Conservation (phyloP, 179 eudicot genomes). For the Vitellaria paradoxa region DNA sequence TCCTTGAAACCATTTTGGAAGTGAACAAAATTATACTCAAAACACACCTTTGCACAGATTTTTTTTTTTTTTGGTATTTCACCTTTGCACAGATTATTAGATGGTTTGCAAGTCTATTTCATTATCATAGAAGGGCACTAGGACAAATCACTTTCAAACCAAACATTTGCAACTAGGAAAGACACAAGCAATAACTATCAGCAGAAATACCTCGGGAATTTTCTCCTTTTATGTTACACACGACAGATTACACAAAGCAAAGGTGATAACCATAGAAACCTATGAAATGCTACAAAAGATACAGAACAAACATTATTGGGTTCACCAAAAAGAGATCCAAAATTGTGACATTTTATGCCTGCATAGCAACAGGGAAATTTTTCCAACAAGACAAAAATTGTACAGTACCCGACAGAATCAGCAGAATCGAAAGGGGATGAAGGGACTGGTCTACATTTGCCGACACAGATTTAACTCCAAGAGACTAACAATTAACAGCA, state of each 20-base stretch:
- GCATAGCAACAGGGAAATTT: conserved; percentile 1
- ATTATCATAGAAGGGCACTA: background rate
- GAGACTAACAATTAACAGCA: background rate
- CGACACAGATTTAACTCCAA: conserved; percentile 6
- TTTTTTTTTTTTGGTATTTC: no score
- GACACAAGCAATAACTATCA: no score
- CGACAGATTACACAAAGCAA: conserved; percentile 3
- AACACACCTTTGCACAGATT: no score
- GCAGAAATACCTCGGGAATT: background rate
- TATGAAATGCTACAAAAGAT: background rate
- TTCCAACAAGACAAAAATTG: background rate
- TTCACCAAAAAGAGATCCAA: conserved; percentile 14
- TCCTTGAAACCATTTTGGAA: no score
- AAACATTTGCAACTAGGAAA: background rate
- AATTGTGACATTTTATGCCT: conserved; percentile 13
- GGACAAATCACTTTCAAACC: background rate
- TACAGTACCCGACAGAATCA: background rate
- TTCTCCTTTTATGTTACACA: conserved; percentile 7
- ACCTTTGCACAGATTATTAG: no score
- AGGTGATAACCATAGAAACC: background rate
- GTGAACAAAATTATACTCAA: no score
- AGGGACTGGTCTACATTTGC: conserved; percentile 7
- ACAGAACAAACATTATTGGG: background rate
- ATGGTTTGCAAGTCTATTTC: no score
- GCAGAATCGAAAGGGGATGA: background rate